phyloP scores from a whole-genome alignment of 1,284 basidiomycete species.

The Sporisorium exsertum region DNA sequence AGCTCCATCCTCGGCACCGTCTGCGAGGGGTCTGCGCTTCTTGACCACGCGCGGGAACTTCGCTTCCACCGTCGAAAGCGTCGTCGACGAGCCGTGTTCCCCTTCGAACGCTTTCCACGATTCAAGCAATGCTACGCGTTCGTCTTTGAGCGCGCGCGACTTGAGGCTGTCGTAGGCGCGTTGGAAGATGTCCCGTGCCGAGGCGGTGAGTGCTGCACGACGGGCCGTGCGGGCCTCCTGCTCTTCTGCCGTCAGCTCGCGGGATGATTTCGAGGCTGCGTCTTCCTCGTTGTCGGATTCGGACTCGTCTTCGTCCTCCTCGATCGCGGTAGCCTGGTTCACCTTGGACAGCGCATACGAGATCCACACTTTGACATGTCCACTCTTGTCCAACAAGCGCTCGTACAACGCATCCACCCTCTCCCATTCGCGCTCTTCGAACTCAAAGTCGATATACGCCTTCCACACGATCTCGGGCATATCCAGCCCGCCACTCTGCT shows the following conservation, averaged over 20 bases:
- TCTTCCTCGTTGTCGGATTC: conserved; percentile 77
- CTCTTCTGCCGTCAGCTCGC: conserved; percentile 47
- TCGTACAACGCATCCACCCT: conserved; percentile 88
- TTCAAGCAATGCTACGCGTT: conserved; percentile 89
- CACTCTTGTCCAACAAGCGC: conserved; percentile 84
- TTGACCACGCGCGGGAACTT: conserved; percentile 93
- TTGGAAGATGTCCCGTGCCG: conserved; percentile 83
- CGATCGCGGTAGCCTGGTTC: conserved; percentile 75
- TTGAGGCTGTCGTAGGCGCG: conserved; percentile 88
- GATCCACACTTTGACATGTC: conserved; percentile 82
- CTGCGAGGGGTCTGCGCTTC: conserved; percentile 70
- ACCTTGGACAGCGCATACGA: conserved; percentile 71
- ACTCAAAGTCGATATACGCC: conserved; percentile 96
- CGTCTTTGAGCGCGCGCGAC: conserved; percentile 82
- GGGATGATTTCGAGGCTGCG: conserved; percentile 59
- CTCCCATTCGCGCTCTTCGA: conserved; percentile 91
- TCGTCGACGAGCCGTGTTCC: conserved; percentile 75
- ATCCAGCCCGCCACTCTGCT: conserved; percentile 77
- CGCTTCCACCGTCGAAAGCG: conserved; percentile 80
- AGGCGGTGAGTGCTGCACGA: conserved; percentile 75
- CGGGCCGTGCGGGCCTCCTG: conserved; percentile 70
- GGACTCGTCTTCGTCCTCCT: conserved; percentile 76
- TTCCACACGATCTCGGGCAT: conserved; percentile 91
- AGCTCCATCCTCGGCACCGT: conserved; percentile 39
- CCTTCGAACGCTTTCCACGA: conserved; percentile 93